Evolutionary conservation across 1,139 yeast species (phyloP), one percentile per base, ranked within the genome.

Genomic region (Scheffersomyces stambukii): DNA sequence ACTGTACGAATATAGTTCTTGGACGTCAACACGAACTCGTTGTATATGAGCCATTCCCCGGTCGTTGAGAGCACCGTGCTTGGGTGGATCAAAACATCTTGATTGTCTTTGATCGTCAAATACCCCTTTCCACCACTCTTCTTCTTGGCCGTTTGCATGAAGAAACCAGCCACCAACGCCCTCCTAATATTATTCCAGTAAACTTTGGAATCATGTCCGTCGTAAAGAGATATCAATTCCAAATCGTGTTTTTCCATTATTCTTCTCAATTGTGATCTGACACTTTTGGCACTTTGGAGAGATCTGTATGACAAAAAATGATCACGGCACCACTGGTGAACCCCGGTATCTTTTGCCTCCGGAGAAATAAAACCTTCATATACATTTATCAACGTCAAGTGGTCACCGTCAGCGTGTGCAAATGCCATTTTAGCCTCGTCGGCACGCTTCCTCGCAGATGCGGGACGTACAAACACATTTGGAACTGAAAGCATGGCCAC

Each of bases 91-190:
- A 88, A 62, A 10, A 91, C 98, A 38, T 89, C 97, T 61, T 91
- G 98, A 55, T 89, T 88, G 57, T 91, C 98, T 59, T 88, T 88
- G 30, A 89, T 82, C 0, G 98, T 91, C 43, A 83, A 71, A 56
- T 81, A 91, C 13, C 81, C 88, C 47, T 66, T 66, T 50, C 76
- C 80, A 24, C 82, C 81, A 34, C 81, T 73, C 54, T 74, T 80
- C 60, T 75, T 80, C 64, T 89, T 89, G 24, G 97, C 98, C 30
- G 84, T 96, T 64, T 91, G 98, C 97, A 91, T 89, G 66, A 91
- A 91, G 56, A 88, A 89, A 2, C 98, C 99, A n/a, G 88, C 77
- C 6, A 86, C 74, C 33, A 91, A 63, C 0, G 98, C 96, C 55
- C 82, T 81, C 37, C 94, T 74, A 41, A 91, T 80, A 46, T 85